Conservation (phyloP, 495 filamentous ascomycete species). For the Neurospora sp. region DNA sequence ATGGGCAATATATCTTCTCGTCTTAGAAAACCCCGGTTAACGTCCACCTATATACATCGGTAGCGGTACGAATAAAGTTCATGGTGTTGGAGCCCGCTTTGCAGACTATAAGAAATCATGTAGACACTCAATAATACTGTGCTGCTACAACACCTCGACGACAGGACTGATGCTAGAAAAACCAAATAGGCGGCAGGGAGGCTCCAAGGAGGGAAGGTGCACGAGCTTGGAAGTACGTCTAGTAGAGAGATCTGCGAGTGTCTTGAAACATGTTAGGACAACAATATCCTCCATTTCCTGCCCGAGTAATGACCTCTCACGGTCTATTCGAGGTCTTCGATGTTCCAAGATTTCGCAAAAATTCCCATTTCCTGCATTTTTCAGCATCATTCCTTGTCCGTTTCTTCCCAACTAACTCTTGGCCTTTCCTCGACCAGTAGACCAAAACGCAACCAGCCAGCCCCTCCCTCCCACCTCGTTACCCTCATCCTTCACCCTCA, state of each 20-base stretch:
- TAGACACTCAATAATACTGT: no score
- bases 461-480: neutral
- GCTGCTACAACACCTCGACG: no score
- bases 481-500: neutral
- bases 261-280: neutral
- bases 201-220: neutral
- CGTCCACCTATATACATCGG: no score
- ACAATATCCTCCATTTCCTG: no score
- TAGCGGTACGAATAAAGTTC: no score
- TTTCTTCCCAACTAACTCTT: neutral
- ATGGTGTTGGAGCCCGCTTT: no score
- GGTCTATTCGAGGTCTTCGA: neutral
- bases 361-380: no score
- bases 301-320: neutral
- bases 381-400: no score
- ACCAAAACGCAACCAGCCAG: neutral
- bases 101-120: no score
- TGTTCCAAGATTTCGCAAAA: neutral
- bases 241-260: neutral
- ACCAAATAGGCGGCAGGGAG: neutral
- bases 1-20: no score
- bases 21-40: no score
- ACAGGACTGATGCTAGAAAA: no score
- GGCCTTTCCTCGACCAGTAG: neutral
- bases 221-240: neutral